Evolutionary conservation across 352 stramenopile genomes (phyloP), one percentile per base, ranked within the genome.

Genomic region (Poterioochromonas sp.): DNA sequence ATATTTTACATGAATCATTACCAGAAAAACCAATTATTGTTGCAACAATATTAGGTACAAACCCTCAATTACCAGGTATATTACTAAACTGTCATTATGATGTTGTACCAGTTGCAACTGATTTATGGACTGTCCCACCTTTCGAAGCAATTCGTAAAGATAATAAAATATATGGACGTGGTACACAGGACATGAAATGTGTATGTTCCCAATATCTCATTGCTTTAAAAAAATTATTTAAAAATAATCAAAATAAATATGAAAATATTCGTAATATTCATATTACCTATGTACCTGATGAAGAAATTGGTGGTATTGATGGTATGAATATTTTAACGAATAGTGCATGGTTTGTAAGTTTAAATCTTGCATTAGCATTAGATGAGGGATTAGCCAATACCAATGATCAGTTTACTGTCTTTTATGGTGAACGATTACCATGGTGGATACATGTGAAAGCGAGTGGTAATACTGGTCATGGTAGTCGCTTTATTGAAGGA

Each of bases 1-100:
- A 63, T 35, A 58, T 79, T 34, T 54, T 62, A 82, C 47, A 12
- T 34, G 81, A 87, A 29, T 83, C 87, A 5, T 53, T 87, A 0
- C 81, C 83, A 47, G 85, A 88, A 77, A 94, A 94, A 79, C 90
- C 90, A 0, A 89, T 97, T n/a, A 88, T 98, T 0, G 63, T 97
- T 63, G 91, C 92, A 0, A 88, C 88, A 47, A 96, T 92, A 90
- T 84, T 85, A 71, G 93, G 93, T 34, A 82, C 87, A 35, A 83
- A 97, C 78, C 74, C 87, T 18, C 83, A 86, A 41, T 86, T 97
- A 51, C 91, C 92, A 0, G 83, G 87, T 0, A 84, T 98, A 43
- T 80, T 98, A 11, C 85, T 97, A 40, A 98, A 98, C 83, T 94
- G 87, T 29, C 93, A 98, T 82, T 98, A 97, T 83, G 93, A 98